Conservation (phyloP, 495 filamentous ascomycete species). For the Astrocystis sublimbata region DNA sequence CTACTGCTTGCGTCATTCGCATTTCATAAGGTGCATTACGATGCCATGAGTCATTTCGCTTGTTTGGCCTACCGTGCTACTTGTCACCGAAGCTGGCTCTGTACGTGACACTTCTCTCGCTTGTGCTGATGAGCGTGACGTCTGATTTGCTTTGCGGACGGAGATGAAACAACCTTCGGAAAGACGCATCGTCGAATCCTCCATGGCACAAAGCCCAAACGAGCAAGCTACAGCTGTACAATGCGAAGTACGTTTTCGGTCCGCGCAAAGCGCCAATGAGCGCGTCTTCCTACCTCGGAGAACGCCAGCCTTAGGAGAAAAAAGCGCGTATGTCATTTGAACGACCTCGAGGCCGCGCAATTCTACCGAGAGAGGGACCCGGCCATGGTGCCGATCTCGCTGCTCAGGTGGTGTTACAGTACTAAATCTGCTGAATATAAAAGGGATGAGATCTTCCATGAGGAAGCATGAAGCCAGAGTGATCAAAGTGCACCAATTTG, state of each 20-base stretch:
- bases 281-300: neutral
- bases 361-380: neutral
- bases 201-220: neutral
- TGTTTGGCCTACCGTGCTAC: neutral
- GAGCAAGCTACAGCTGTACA: neutral
- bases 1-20: neutral
- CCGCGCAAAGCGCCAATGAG: neutral
- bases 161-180: neutral
- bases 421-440: neutral
- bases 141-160: neutral
- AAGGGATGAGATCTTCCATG: neutral
- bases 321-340: conserved; percentile 11
- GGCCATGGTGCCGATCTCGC: neutral
- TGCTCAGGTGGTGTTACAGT: neutral
- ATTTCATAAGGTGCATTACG: neutral
- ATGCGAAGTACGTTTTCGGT: conserved; percentile 8
- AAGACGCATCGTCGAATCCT: neutral
- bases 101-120: neutral
- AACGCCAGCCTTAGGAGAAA: neutral
- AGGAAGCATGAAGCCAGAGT: neutral
- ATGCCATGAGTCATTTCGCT: neutral
- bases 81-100: neutral
- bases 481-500: neutral
- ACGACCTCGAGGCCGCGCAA: conserved; percentile 17
- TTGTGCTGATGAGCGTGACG: neutral